Base-by-base conservation (phyloP, 1,284 basidiomycete genomes). In the Ustilago cynodontis region DNA sequence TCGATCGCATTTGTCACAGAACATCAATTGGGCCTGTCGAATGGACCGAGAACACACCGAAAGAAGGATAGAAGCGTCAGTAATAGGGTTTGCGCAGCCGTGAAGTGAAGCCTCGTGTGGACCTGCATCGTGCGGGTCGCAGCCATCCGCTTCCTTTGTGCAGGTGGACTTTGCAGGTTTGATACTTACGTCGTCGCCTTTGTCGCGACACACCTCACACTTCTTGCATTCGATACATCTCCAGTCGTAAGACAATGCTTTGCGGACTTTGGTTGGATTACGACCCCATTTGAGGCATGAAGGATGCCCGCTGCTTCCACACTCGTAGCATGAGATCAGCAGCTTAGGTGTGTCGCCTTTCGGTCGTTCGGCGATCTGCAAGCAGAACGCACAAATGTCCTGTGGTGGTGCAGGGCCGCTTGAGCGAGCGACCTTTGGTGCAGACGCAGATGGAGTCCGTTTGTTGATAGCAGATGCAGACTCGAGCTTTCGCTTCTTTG, bases 1-100 rank as follows among this genome's bases (percentile, higher is more conserved):
- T 88, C 94, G 89, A 88, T 99, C 96, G 86, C 96, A 99, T 57
- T 89, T 90, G 88, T 98, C 96, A 86, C 96, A 99, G 80, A 98
- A 93, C 73, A 98, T 87, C 80, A 98, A 91, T 65, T 90, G 89
- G 63, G 89, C 91, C 94, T 96, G 86, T 47, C 58, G 59, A 65
- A 22, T 14, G 29, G n/a, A 26, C 37, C 14, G 47, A 20, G 24
- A 31, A 35, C 35, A 37, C 26, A 18, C 16, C 39, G 20, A 20
- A 24, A 43, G 41, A 35, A 43, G 50, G 41, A 49, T n/a, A 22
- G 29, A 14, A 55, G 41, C 11, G 53, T 60, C 53, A 65, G 61
- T 61, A 41, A 33, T 6, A n/a, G 22, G n/a, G 31, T 20, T 29
- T 9, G 33, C 31, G 59, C 35, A 2, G n/a, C 0, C 8, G 22